Percentiles rank a stretch among this genome's conserved stretches.
Conservation (phyloP, 2,329 filamentous ascomycete genomes). For the Mariannaea elegans region DNA sequence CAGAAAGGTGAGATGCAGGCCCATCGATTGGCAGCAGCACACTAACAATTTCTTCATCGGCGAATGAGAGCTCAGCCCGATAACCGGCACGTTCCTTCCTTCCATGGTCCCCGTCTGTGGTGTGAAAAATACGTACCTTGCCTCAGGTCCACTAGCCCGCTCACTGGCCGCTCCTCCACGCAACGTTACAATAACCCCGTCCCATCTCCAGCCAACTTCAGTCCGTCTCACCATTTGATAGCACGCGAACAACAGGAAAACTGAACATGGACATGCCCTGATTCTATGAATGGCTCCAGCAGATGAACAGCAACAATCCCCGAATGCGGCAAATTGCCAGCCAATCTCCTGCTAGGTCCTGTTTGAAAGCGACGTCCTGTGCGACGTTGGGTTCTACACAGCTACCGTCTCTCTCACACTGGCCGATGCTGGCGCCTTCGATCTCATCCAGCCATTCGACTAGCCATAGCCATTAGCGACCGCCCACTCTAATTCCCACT, state of each 20-base stretch:
- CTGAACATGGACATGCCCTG: constrained; percentile 4
- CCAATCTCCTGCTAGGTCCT: background rate
- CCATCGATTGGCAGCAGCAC: background rate
- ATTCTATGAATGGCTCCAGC: constrained; percentile 16
- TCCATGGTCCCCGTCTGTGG: background rate
- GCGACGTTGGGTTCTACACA: background rate
- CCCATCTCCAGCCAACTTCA: constrained; percentile 7
- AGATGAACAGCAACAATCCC: background rate
- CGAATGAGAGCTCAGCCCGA: background rate
- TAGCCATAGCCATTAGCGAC: background rate
- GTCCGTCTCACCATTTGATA: constrained; percentile 12
- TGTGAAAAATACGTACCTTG: constrained; percentile 2
- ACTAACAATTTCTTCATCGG: background rate
- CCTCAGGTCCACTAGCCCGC: constrained; percentile 8
- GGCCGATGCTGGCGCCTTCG: background rate
- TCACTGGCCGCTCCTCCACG: constrained; percentile 16
- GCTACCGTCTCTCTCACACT: background rate
- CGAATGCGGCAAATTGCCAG: background rate
- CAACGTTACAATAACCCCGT: constrained; percentile 27
- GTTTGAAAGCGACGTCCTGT: background rate
- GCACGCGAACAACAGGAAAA: constrained; percentile 2
- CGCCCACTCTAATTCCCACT: constrained; percentile 15
- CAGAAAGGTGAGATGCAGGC: background rate
- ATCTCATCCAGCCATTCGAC: constrained; percentile 1
- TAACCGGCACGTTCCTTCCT: background rate